Base-by-base conservation (phyloP, 345 rosid genomes). In the Boechera stricta region DNA sequence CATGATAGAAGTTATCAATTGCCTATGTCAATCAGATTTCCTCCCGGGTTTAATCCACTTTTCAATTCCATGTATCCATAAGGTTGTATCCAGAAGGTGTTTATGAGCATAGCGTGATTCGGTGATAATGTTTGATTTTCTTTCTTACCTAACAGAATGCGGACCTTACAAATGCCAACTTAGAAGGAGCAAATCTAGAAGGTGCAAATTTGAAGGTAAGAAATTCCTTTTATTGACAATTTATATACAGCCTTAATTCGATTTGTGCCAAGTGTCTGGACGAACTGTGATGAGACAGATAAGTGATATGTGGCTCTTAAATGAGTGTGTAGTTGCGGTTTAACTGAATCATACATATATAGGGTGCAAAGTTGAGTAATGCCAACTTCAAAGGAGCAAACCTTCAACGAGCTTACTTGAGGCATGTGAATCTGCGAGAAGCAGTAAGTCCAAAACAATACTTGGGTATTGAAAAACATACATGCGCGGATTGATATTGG, bases 191-290 rank as follows among this genome's bases (percentile, higher is more conserved):
- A 47, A 92, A 88, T 82, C 79, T 92, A 32, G 98, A 94, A 85
- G 98, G 97, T 74, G 97, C 97, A 69, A 94, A 94, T 83, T 78
- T 94, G 75, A 94, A 94, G 92, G 98, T 90, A 82, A 65, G 39
- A 64, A n/a, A 64, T 24, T 64, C 41, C 7, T 47, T 29, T 10
- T 44, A 5, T 39, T n/a, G 15, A 54, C 29, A 74, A 10, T 55
- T 45, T 57, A 64, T 15, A 42, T 11, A 15, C 49, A 69, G 31
- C 54, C 51, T 55, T 69, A 16, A 28, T 28, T 69, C 10, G 41
- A 2, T 73, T 54, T 12, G 6, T 49, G 45, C 42, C 2, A 44
- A 44, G 58, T 13, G 28, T 73, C n/a, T 64, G n/a, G 51, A 56
- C n/a, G 45, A 54, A 10, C 28, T 47, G 56, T 55, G 47, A 42